These are phyloP conservation scores for Cylindrodendrum hubeiense DNA, from an alignment of 2,329 filamentous ascomycete genomes.

Conservation along the genomic window DNA sequence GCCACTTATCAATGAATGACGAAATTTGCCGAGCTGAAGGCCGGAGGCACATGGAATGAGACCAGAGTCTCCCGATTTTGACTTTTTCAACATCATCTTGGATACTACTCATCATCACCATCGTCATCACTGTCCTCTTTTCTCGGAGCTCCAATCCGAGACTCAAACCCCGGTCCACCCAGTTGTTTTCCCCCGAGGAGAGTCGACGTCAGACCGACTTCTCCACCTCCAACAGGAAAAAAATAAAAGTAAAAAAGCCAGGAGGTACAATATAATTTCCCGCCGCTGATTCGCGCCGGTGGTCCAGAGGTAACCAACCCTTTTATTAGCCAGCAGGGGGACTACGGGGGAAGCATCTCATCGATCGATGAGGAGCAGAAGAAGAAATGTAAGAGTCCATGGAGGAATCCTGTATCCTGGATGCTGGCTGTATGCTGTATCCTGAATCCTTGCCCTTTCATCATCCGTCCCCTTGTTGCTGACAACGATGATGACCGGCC, in stretches of 20 bases:
- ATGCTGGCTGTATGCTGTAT: conserved; percentile 2
- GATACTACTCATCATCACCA: conserved; percentile 21
- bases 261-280: not conserved
- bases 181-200: conserved; percentile 9
- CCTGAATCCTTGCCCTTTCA: conserved; percentile 3
- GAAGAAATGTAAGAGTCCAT: conserved; percentile 1
- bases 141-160: conserved; percentile 16
- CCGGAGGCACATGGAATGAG: not conserved
- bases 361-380: not conserved
- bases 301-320: not conserved
- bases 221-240: conserved; percentile 21
- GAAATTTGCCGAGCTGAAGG: not conserved
- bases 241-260: conserved; percentile 2
- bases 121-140: conserved; percentile 6
- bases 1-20: conserved; percentile 1
- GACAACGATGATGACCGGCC: conserved; percentile 20
- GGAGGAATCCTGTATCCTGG: not conserved
- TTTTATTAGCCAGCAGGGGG: not conserved
- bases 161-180: conserved; percentile 8
- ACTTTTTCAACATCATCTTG: not conserved
- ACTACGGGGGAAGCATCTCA: not conserved
- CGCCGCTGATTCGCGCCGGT: conserved; percentile 10
- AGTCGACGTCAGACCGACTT: conserved; percentile 23
- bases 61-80: not conserved
- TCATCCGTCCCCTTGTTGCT: conserved; percentile 4